Conservation (phyloP, 148 eudicot genomes). For the Gaultheria prostrata region DNA sequence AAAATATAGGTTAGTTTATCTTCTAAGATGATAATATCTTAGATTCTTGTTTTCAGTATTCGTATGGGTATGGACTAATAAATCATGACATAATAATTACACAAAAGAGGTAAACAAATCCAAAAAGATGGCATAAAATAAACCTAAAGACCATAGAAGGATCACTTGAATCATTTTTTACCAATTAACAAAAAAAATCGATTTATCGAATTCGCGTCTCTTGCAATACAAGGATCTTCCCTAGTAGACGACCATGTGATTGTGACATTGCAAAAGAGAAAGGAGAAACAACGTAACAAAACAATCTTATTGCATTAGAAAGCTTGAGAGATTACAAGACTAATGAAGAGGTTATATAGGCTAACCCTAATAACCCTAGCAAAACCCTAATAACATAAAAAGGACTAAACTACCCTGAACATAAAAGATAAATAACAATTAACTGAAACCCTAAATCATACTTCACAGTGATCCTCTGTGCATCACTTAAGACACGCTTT, state of each 20-base stretch:
- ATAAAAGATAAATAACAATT: no score
- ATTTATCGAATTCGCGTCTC: not conserved
- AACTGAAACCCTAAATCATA: no score
- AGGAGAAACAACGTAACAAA: no score
- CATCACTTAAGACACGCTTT: not conserved
- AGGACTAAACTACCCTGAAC: no score
- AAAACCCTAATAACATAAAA: no score
- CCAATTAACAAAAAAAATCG: not conserved
- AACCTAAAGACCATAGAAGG: not conserved
- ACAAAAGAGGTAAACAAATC: not conserved
- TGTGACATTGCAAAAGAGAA: no score
- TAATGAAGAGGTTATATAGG: no score
- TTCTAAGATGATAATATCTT: not conserved
- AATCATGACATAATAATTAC: not conserved
- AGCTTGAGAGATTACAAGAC: no score
- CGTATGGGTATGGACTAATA: not conserved
- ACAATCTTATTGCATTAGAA: no score
- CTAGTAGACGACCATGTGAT: not conserved
- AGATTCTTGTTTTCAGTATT: not conserved
- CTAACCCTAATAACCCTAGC: no score
- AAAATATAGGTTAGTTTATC: not conserved
- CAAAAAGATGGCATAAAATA: not conserved
- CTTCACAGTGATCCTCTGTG: no score
- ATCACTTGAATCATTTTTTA: not conserved
- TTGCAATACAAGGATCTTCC: constrained; percentile 8